A percentile compares a stretch with the other conserved stretches of the same genome.
These are phyloP conservation scores for Wickerhamomyces alni DNA, from an alignment of 805 yeast species.

Conservation along the genomic window DNA sequence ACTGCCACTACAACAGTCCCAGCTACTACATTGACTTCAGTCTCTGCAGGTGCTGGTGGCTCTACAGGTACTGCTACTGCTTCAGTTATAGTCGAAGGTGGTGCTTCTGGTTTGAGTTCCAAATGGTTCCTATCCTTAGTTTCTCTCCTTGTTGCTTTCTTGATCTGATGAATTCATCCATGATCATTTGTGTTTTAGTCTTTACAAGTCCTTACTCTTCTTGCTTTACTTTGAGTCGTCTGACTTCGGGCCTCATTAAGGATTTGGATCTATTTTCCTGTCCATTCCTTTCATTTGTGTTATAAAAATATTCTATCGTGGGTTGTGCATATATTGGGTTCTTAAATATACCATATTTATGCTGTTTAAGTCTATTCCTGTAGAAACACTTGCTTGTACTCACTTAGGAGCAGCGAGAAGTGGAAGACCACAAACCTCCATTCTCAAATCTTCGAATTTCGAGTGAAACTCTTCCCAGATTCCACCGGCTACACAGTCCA, in stretches of 20 bases:
- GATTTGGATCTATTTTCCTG: not conserved
- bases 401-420: too few species aligned
- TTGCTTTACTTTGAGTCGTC: not conserved
- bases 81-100: not conserved
- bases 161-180: not conserved
- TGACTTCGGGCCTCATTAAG: not conserved
- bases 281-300: too few species aligned
- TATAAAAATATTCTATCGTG: too few species aligned
- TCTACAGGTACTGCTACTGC: not conserved
- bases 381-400: too few species aligned
- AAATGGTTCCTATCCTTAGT: not conserved
- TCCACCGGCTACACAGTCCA: constrained; percentile 18
- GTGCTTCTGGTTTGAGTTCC: not conserved
- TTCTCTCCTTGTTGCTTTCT: not conserved
- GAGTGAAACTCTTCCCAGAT: constrained; percentile 12
- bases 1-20: not conserved
- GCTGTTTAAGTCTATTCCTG: too few species aligned
- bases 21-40: not conserved
- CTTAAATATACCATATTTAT: too few species aligned
- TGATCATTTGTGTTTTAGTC: too few species aligned
- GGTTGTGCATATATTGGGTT: too few species aligned
- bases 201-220: not conserved
- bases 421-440: too few species aligned
- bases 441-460: too few species aligned
- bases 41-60: not conserved